Base-by-base conservation (phyloP, 768 basidiomycete genomes). In the Suillus lakei region DNA sequence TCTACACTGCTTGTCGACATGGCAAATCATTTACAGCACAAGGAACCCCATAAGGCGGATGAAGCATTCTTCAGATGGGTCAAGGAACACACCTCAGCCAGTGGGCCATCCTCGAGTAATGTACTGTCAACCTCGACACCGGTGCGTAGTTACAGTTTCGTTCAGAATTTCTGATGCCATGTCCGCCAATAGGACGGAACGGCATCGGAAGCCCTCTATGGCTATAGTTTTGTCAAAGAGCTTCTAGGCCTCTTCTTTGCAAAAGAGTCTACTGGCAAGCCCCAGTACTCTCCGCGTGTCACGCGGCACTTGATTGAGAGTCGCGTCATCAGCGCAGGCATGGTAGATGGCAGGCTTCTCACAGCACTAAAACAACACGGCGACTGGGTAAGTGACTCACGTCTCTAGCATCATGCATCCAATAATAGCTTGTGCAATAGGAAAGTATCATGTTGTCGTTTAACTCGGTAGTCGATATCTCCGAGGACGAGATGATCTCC, bases 51-150 rank as follows among this genome's bases (percentile, higher is more conserved):
- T 56, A 81, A 78, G 30, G 91, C 88, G 2, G 87, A 88, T 61
- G 78, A 77, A 13, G 80, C 81, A 5, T 94, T 91, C 71, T 85
- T 86, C 67, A 80, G 83, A 48, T 94, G 91, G 89, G 76, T 84
- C 39, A 74, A 80, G 66, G 75, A 74, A 23, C 76, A 79, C 64
- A 79, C 64, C 39, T 71, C 73, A 68, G 65, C 62, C 15, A 12
- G 39, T 41, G 58, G 6, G 15, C 39, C 26, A 38, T 13, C 58
- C 10, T 39, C 26, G 30, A 59, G 26, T 59, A 41, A 41, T 58
- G 6, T 5, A 28, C 68, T 60, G 63, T 61, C 39, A 46, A 41
- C 36, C 30, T 59, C 44, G 30, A 54, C n/a, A 13, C 0, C n/a
- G 5, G 36, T 32, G 46, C 39, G 38, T 23, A 55, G 61, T 13